Evolutionary conservation across 2,329 filamentous ascomycete species (phyloP).

Genomic region (Rachicladosporium sp.): DNA sequence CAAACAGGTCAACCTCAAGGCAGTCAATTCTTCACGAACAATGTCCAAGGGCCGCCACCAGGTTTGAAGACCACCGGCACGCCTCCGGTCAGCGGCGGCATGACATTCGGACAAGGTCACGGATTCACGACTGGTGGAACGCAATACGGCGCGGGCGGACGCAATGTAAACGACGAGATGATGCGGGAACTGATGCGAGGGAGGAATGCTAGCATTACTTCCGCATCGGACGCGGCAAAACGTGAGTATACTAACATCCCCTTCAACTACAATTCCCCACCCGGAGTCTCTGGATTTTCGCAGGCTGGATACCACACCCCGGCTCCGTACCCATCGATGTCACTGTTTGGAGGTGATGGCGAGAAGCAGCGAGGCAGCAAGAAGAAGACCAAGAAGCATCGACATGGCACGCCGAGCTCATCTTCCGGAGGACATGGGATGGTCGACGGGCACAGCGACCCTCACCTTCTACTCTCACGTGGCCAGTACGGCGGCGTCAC

Average conservation of each 20-base stretch:
- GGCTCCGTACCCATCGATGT: conserved; percentile 3
- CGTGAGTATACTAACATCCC: conserved; percentile 17
- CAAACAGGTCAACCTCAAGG: conserved; percentile 40
- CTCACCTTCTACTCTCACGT: too few relatives aligned
- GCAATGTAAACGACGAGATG: conserved; percentile 62
- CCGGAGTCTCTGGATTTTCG: too few relatives aligned
- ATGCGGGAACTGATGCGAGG: conserved; percentile 70
- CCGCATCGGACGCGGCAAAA: conserved; percentile 43
- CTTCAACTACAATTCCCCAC: too few relatives aligned
- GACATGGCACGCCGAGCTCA: conserved; percentile 99
- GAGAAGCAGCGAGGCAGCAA: conserved; percentile 55
- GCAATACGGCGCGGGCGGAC: conserved; percentile 49
- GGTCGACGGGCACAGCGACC: conserved; percentile 66
- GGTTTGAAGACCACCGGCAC: conserved; percentile 92
- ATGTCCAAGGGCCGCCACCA: conserved; percentile 85
- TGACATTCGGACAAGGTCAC: conserved; percentile 84
- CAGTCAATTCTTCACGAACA: conserved; percentile 67
- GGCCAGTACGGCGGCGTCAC: too few relatives aligned
- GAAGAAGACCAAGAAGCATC: conserved; percentile 99
- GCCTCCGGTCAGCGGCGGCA: conserved; percentile 64
- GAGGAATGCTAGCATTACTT: conserved; percentile 9
- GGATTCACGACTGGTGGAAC: conserved; percentile 58
- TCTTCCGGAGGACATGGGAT: conserved; percentile 87
- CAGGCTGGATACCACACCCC: too few relatives aligned
- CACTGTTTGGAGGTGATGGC: conserved; percentile 15